These are phyloP conservation scores for Arabidopsis thaliana DNA, from an alignment of 345 rosid species.

Conservation along the genomic window DNA sequence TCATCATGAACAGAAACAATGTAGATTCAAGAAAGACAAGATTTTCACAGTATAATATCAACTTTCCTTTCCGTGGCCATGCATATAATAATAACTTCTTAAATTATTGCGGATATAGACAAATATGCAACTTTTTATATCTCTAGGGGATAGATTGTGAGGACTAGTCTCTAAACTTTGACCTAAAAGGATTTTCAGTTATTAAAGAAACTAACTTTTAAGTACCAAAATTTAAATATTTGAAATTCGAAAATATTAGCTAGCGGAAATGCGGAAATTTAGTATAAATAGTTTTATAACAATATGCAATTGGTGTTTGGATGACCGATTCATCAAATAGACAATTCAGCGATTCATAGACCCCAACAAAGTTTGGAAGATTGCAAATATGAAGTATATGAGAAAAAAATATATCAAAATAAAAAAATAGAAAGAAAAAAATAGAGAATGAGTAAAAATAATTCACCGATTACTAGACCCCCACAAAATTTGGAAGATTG, in stretches of 20 bases:
- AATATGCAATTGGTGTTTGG: background rate
- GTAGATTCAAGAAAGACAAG: background rate
- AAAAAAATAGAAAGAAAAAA: too few species aligned
- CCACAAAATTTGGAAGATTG: background rate
- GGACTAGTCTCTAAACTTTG: background rate
- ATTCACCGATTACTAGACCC: background rate
- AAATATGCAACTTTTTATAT: background rate
- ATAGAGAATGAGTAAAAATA: background rate
- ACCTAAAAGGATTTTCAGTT: background rate
- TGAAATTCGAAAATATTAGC: background rate
- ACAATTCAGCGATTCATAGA: background rate
- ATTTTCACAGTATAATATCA: background rate
- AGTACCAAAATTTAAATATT: too few species aligned
- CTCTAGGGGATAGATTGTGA: too few species aligned
- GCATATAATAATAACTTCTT: background rate
- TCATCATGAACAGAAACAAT: background rate
- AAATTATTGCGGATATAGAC: background rate
- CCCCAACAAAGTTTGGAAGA: background rate
- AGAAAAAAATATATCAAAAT: background rate
- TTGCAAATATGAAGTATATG: background rate
- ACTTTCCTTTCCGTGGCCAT: constrained; percentile 3
- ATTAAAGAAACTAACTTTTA: background rate
- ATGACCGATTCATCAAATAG: background rate
- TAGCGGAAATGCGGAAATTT: background rate
- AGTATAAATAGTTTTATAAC: background rate